Conservation (phyloP, 345 rosid genomes). For the Acer yangbiense region DNA sequence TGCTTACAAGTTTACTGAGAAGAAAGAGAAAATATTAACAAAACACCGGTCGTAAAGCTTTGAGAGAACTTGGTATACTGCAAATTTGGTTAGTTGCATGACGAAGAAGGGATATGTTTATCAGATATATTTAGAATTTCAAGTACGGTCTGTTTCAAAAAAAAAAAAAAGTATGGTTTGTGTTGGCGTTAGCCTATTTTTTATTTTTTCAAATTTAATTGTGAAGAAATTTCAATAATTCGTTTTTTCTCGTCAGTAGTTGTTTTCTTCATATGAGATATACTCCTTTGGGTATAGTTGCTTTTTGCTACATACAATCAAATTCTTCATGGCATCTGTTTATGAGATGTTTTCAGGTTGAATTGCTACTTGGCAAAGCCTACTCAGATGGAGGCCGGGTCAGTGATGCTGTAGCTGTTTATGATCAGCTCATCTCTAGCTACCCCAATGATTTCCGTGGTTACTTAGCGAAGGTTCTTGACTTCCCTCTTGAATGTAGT, state of each 20-base stretch:
- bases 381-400: constrained; percentile 92
- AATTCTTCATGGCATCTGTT: background rate
- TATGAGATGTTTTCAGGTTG: constrained; percentile 51
- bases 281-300: background rate
- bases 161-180: too few relatives aligned
- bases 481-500: background rate
- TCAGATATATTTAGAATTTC: background rate
- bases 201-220: background rate
- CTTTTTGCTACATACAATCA: background rate
- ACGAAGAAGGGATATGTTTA: constrained; percentile 2
- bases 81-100: background rate
- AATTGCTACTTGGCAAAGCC: constrained; percentile 92
- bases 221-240: background rate
- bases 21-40: background rate
- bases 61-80: background rate
- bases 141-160: too few relatives aligned
- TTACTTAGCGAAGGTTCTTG: constrained; percentile 85
- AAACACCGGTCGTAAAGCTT: too few relatives aligned
- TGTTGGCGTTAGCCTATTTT: background rate
- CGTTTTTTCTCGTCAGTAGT: background rate
- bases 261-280: background rate
- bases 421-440: constrained; percentile 70
- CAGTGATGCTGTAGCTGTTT: constrained; percentile 88
- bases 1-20: background rate
- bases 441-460: constrained; percentile 92